Evolutionary conservation across 2,329 filamentous ascomycete genomes (phyloP), one percentile per base, ranked within the genome.

Genomic region (Aspergillus caelatus): DNA sequence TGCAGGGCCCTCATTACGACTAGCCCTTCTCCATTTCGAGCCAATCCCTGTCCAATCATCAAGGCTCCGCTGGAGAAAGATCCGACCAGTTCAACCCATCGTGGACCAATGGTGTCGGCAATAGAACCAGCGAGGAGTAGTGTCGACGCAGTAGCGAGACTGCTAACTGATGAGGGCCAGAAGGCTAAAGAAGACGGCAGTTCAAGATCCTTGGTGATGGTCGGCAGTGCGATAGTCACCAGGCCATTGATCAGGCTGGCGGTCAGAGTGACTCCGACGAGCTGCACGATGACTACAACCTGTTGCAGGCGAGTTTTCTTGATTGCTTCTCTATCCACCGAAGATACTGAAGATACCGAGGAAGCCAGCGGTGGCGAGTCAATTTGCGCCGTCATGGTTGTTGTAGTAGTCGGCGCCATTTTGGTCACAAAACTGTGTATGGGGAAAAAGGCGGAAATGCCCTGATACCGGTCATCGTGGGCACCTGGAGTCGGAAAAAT

Each of bases 101-200:
- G 72, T 50, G 78, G 79, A 0, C 85, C 85, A 4, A 86, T 75
- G 0, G 83, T 79, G 72, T 86, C 84, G 8, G 83, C 79, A 8
- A 86, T 71, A 4, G 84, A 81, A 3, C 84, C 84, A 3, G 80
- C 78, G 2, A 86, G 70, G 1, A 86, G 75, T 0, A 86, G 78
- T 0, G 66, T 66, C 1, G 66, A 69, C 1, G 77, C 73, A 5
- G 76, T 78, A 0, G 77, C 70, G 7, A 80, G 72, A 62, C 71
- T 75, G 28, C 30, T 71, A 60, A 62, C 73, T 32, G 74, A 73
- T 5, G 68, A 74, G 48, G 78, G 69, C 70, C 71, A 70, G 43
- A 75, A 63, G 57, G 67, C 61, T 28, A 67, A 43, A 16, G 65
- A 67, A 5, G 65, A 48, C 2, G 71, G 68, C 7, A 80, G 69